Base-by-base conservation (phyloP, 2,329 filamentous ascomycete genomes). In the Colletotrichum ledebouriae region DNA sequence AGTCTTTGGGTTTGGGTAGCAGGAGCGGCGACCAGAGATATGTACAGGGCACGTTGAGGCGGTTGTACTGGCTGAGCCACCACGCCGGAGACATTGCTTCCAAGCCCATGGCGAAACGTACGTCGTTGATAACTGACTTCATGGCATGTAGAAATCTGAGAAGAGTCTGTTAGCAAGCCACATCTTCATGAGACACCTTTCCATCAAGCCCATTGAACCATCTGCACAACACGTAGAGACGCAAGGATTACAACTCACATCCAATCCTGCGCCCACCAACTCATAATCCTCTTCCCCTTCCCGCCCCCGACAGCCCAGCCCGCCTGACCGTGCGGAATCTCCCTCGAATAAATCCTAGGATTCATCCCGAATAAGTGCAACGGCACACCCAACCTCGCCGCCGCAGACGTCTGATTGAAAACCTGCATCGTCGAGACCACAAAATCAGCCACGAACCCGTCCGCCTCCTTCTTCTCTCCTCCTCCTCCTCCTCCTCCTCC, bases 351-450 rank as follows among this genome's bases (percentile, higher is more conserved):
- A 4, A 60, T 64, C 41, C 68, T 58, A 39, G 59, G 64, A 15
- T 70, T 87, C 79, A 90, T 92, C 75, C 92, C 92, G 87, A 91
- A 91, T 70, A 92, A 77, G 72, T 88, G 86, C n/a, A 89, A 73
- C 1, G 87, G 87, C 42, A 89, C 82, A 0, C 86, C 86, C n/a
- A 89, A 71, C 65, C 84, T 82, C 75, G 89, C 85, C 1, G 87
- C 87, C 47, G 71, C 74, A 44, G 75, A 74, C 2, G 73, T 60
- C 63, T 76, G 73, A 9, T 72, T 73, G 25, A 72, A 75, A 55
- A 72, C 72, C 1, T 71, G 71, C n/a, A 74, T 74, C 58, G 74
- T 74, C 5, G 74, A 73, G 15, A 76, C 70, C 34, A 76, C 73
- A 17, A 71, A 69, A 33, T 75, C 74, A 11, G 74, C 74, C 17